These are phyloP conservation scores for Cochlearia excelsa DNA, from an alignment of 345 rosid species.

Conservation along the genomic window DNA sequence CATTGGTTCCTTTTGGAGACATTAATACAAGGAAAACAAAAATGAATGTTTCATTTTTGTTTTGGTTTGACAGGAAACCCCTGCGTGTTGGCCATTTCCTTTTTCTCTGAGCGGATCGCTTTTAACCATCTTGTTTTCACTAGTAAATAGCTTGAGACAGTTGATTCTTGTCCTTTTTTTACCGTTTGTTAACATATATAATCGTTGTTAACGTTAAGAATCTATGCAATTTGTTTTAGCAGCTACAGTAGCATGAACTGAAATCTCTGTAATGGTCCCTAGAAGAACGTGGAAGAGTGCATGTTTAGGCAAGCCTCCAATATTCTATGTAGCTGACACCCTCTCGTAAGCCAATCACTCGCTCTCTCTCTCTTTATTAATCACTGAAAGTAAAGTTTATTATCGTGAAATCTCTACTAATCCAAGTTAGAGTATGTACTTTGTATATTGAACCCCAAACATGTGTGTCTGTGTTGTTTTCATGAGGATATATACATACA, in stretches of 20 bases:
- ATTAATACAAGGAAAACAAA: too few species aligned
- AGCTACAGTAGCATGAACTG: conserved; percentile 69
- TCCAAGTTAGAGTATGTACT: too few species aligned
- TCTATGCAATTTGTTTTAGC: conserved; percentile 77
- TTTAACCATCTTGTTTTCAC: conserved; percentile 84
- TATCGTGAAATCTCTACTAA: too few species aligned
- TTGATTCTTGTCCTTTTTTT: neutral
- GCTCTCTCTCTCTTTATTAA: too few species aligned
- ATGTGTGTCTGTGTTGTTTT: too few species aligned
- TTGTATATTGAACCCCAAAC: too few species aligned
- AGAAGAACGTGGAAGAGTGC: conserved; percentile 50
- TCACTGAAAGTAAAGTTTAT: too few species aligned
- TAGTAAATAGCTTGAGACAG: conserved; percentile 42
- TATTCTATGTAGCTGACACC: too few species aligned
- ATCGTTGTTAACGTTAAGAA: conserved; percentile 24
- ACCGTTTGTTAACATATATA: neutral
- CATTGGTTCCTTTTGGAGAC: conserved; percentile 6
- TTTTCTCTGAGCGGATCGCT: conserved; percentile 59
- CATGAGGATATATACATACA: too few species aligned
- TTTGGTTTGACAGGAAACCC: conserved; percentile 63
- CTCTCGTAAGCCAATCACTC: too few species aligned
- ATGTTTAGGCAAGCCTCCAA: too few species aligned
- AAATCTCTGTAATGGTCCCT: conserved; percentile 44
- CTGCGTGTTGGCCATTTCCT: too few species aligned
- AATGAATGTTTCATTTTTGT: conserved; percentile 28